phyloP scores from a whole-genome alignment of 768 basidiomycete genomes.

The Boletales sp. region DNA sequence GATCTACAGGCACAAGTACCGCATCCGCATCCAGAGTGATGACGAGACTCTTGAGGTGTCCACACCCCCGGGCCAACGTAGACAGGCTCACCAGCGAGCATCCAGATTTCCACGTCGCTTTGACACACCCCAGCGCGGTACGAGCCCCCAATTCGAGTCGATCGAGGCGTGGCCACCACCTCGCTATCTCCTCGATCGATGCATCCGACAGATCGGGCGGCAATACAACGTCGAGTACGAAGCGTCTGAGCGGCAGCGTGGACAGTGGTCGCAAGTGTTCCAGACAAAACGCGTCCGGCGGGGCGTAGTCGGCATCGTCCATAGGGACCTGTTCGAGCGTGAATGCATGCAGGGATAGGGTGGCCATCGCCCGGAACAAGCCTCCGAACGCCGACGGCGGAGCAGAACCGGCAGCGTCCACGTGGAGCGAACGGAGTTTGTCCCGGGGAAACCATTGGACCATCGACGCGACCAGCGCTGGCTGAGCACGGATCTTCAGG shows the following conservation, averaged over 20 bases:
- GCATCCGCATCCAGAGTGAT: slow-evolving; percentile 15
- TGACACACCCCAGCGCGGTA: slow-evolving; percentile 23
- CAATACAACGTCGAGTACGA: slow-evolving; percentile 39
- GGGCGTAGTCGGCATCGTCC: slow-evolving; percentile 29
- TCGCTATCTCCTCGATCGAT: slow-evolving; percentile 36
- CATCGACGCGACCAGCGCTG: slow-evolving; percentile 32
- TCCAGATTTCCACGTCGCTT: slow-evolving; percentile 16
- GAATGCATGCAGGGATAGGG: slow-evolving; percentile 34
- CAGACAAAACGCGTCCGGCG: slow-evolving; percentile 19
- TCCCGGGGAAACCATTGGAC: slow-evolving; percentile 32
- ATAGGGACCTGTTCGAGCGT: slow-evolving; percentile 37
- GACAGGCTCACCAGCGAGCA: slow-evolving; percentile 16
- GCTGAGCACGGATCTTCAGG: slow-evolving; percentile 39
- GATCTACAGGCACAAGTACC: not conserved
- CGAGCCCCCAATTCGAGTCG: slow-evolving; percentile 40
- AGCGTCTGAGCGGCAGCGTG: slow-evolving; percentile 32
- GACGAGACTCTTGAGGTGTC: slow-evolving; percentile 14
- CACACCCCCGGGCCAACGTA: slow-evolving; percentile 16
- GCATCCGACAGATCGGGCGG: slow-evolving; percentile 38
- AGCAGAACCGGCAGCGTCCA: slow-evolving; percentile 35
- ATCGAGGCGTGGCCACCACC: slow-evolving; percentile 45
- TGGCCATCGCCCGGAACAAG: slow-evolving; percentile 32
- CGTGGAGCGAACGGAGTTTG: slow-evolving; percentile 34
- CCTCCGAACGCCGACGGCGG: slow-evolving; percentile 32
- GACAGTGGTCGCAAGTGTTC: slow-evolving; percentile 34